These are phyloP conservation scores for Pseudogymnoascus sp. DNA, from an alignment of 2,329 filamentous ascomycete genomes.

Conservation along the genomic window DNA sequence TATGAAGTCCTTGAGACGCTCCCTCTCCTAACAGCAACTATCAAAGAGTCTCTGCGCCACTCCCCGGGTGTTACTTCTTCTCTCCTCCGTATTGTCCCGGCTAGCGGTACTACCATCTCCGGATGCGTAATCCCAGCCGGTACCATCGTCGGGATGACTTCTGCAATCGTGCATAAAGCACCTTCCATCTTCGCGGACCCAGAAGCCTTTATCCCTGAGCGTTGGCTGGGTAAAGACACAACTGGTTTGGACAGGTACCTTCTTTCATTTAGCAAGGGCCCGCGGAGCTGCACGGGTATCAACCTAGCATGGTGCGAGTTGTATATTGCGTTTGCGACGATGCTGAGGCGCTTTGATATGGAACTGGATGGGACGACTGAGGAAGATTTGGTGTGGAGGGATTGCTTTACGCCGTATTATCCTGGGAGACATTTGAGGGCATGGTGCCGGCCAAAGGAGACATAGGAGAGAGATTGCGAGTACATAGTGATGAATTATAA, in stretches of 20 bases:
- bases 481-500: slow-evolving; percentile 4
- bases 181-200: slow-evolving; percentile 29
- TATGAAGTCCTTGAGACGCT: slow-evolving; percentile 30
- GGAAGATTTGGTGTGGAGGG: slow-evolving; percentile 21
- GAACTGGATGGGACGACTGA: slow-evolving; percentile 20
- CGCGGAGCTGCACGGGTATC: slow-evolving; percentile 29
- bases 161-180: slow-evolving; percentile 14
- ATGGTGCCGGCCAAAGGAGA: slow-evolving; percentile 12
- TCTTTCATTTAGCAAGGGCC: slow-evolving; percentile 34
- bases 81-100: slow-evolving; percentile 18
- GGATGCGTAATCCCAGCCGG: slow-evolving; percentile 12
- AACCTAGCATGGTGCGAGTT: slow-evolving; percentile 28
- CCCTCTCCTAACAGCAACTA: slow-evolving; percentile 2
- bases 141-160: slow-evolving; percentile 24
- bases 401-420: slow-evolving; percentile 17
- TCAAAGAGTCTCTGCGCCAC: slow-evolving; percentile 1
- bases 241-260: slow-evolving; percentile 27
- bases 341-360: slow-evolving; percentile 22
- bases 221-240: slow-evolving; percentile 29
- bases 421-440: slow-evolving; percentile 14
- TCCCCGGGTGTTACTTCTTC: neutral
- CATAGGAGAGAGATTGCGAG: neutral
- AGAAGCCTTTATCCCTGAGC: slow-evolving; percentile 31
- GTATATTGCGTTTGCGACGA: slow-evolving; percentile 23
- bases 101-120: slow-evolving; percentile 15